Conservation (phyloP, 192 early-diverging fungal species). For the Coemansia guatemalensis region DNA sequence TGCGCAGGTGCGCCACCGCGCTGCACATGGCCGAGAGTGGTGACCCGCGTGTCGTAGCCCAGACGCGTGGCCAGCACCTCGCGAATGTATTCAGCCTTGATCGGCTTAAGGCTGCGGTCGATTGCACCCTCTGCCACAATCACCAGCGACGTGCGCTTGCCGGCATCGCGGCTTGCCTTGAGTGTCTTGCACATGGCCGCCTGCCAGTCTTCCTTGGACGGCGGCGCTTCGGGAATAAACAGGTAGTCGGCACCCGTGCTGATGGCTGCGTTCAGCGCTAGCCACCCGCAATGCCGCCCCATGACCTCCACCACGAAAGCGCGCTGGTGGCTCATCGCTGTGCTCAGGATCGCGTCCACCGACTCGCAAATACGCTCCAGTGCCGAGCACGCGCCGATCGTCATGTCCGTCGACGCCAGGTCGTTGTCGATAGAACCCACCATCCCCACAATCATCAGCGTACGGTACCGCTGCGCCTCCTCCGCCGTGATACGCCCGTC, state of each 20-base stretch:
- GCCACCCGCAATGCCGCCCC: conserved; percentile 98
- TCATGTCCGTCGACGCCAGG: conserved; percentile 85
- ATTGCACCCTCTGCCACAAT: conserved; percentile 97
- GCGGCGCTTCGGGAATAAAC: conserved; percentile 94
- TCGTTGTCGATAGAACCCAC: conserved; percentile 99
- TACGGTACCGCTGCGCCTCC: conserved; percentile 59
- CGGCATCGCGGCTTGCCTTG: conserved; percentile 67
- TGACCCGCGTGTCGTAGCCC: conserved; percentile 90
- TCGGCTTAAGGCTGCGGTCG: conserved; percentile 82
- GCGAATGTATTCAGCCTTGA: conserved; percentile 82
- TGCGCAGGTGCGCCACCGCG: conserved; percentile 88
- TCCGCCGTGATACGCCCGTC: conserved; percentile 58
- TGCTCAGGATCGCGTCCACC: conserved; percentile 89
- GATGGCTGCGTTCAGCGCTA: conserved; percentile 83
- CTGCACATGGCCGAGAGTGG: conserved; percentile 93
- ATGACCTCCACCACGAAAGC: conserved; percentile 99
- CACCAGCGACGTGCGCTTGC: conserved; percentile 91
- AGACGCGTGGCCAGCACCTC: conserved; percentile 77
- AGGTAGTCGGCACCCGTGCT: conserved; percentile 92
- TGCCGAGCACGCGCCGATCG: conserved; percentile 92
- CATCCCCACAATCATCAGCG: conserved; percentile 92
- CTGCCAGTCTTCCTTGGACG: conserved; percentile 85
- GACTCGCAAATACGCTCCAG: conserved; percentile 95
- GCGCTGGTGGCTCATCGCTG: conserved; percentile 90
- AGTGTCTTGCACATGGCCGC: conserved; percentile 82